Percentiles rank a stretch among this genome's conserved stretches.
Conservation (phyloP, 1,139 yeast genomes). For the Torulaspora globosa region DNA sequence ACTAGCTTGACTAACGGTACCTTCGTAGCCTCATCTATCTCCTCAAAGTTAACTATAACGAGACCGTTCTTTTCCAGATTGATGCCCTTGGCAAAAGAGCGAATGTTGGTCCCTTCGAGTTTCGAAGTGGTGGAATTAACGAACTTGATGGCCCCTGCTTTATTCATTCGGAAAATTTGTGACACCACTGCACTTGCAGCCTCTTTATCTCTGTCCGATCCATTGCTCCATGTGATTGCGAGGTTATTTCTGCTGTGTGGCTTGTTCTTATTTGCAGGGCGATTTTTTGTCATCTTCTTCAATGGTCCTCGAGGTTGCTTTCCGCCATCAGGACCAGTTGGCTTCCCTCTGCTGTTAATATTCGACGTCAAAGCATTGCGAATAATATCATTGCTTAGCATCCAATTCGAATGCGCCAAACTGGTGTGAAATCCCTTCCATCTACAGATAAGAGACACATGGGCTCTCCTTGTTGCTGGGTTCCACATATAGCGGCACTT, state of each 20-base stretch:
- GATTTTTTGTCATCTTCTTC: slow-evolving; percentile 2
- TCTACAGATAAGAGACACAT: neutral
- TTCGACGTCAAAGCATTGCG: slow-evolving; percentile 15
- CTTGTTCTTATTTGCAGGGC: slow-evolving; percentile 1
- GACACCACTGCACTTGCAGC: slow-evolving; percentile 28
- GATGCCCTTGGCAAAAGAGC: slow-evolving; percentile 26
- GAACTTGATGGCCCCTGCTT: slow-evolving; percentile 27
- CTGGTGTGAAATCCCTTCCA: slow-evolving; percentile 2
- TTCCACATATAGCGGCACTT: slow-evolving; percentile 1
- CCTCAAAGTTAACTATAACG: slow-evolving; percentile 28
- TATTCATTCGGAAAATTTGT: slow-evolving; percentile 25
- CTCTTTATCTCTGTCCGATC: slow-evolving; percentile 31
- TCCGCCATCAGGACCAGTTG: neutral
- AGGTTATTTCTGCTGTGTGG: slow-evolving; percentile 14
- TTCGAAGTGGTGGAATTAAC: slow-evolving; percentile 24
- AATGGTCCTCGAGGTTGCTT: neutral
- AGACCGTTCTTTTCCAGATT: slow-evolving; percentile 29
- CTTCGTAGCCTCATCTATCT: slow-evolving; percentile 12
- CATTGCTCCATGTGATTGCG: slow-evolving; percentile 30
- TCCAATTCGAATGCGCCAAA: slow-evolving; percentile 9
- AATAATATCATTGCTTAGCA: slow-evolving; percentile 15
- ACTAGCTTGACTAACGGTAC: slow-evolving; percentile 40
- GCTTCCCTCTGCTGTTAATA: slow-evolving; percentile 1
- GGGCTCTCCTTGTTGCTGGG: neutral
- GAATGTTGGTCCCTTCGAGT: slow-evolving; percentile 23